phyloP scores from a whole-genome alignment of 2,329 filamentous ascomycete genomes.

The Penicillium sp. region DNA sequence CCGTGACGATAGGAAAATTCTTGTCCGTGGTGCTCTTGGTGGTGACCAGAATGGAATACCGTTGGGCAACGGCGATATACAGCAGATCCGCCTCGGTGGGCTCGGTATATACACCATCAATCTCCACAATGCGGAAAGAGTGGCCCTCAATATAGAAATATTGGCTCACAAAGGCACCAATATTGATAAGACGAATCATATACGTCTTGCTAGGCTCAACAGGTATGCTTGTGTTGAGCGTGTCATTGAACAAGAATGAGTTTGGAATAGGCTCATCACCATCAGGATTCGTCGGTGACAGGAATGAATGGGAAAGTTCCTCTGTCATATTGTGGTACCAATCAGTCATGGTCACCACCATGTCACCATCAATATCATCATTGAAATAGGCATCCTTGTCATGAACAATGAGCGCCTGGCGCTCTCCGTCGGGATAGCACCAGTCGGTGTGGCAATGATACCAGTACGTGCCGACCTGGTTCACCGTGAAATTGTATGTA shows the following conservation, averaged over 20 bases:
- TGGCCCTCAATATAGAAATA: conserved; percentile 32
- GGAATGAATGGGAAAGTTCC: conserved; percentile 42
- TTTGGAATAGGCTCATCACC: conserved; percentile 68
- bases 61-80: conserved; percentile 68
- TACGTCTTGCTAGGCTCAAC: conserved; percentile 70
- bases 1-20: conserved; percentile 63
- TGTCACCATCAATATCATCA: conserved; percentile 59
- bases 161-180: conserved; percentile 54
- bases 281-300: not conserved
- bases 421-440: conserved; percentile 68
- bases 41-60: conserved; percentile 57
- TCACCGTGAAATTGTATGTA: conserved; percentile 31
- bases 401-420: conserved; percentile 63
- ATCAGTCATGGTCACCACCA: conserved; percentile 68
- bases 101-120: conserved; percentile 71
- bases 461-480: conserved; percentile 59
- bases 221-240: conserved; percentile 57
- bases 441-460: conserved; percentile 68
- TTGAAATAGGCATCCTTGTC: conserved; percentile 57
- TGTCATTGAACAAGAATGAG: conserved; percentile 68
- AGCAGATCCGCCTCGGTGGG: conserved; percentile 61
- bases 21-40: conserved; percentile 60
- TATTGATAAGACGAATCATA: conserved; percentile 70
- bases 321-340: conserved; percentile 59
- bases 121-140: conserved; percentile 63